Evolutionary conservation across 192 early-diverging fungal genomes (phyloP).

Genomic region (Endogone sp.): DNA sequence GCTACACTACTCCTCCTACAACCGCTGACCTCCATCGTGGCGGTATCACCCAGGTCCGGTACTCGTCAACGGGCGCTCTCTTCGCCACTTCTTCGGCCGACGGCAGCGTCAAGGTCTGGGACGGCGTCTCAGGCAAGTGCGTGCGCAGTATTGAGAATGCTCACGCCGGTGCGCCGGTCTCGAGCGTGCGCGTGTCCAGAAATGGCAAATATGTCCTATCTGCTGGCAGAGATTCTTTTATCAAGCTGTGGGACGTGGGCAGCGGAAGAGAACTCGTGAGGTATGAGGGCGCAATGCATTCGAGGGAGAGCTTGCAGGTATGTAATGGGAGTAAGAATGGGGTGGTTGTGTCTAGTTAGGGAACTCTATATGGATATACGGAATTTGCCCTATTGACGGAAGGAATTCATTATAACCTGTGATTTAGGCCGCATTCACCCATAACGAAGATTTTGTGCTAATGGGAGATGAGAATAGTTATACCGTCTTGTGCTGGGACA

Average conservation of each 20-base stretch:
- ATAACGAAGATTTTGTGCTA: slow-evolving; percentile 70
- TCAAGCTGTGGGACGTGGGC: slow-evolving; percentile 80
- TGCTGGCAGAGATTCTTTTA: slow-evolving; percentile 71
- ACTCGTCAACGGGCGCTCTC: slow-evolving; percentile 61
- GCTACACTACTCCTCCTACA: slow-evolving; percentile 61
- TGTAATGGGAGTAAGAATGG: not conserved
- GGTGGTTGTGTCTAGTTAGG: no score
- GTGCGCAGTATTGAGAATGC: slow-evolving; percentile 72
- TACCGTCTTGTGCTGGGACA: slow-evolving; percentile 67
- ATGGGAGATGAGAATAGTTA: slow-evolving; percentile 62
- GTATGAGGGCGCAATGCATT: slow-evolving; percentile 65
- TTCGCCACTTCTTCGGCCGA: slow-evolving; percentile 80
- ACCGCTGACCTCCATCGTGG: slow-evolving; percentile 40
- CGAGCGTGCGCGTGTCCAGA: slow-evolving; percentile 69
- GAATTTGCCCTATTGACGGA: no score
- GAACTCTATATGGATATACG: no score
- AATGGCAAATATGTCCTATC: slow-evolving; percentile 75
- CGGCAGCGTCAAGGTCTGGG: slow-evolving; percentile 86
- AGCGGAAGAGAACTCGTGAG: slow-evolving; percentile 67
- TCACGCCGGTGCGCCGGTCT: slow-evolving; percentile 71
- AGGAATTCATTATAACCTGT: not conserved
- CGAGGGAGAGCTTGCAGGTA: slow-evolving; percentile 34
- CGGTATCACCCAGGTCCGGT: slow-evolving; percentile 68
- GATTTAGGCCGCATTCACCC: slow-evolving; percentile 49
- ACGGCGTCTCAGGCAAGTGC: slow-evolving; percentile 71